A percentile compares a stretch with the other conserved stretches of the same genome.
Evolutionary conservation across 306 rosid genomes (phyloP).

Genomic region (Albizia julibrissin): DNA sequence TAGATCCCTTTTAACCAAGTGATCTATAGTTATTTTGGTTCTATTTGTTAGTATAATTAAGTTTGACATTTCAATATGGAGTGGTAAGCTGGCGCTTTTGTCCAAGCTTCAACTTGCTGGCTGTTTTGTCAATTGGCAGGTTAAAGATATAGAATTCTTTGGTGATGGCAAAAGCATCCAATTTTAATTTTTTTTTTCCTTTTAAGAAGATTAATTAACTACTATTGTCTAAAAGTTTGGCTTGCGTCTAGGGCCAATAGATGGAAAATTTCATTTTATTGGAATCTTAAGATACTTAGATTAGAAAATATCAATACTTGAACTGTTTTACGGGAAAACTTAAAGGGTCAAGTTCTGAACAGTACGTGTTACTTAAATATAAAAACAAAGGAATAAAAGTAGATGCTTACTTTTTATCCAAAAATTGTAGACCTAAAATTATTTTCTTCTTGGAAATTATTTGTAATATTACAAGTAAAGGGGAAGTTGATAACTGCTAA

Average conservation of each 20-base stretch:
- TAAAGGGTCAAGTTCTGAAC: background rate
- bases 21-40: background rate
- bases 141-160: background rate
- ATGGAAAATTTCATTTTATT: background rate
- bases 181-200: background rate
- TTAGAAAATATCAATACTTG: background rate
- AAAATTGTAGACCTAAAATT: background rate
- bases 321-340: background rate
- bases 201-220: background rate
- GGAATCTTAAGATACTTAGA: background rate
- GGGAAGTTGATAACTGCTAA: background rate
- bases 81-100: background rate
- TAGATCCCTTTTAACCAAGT: slow-evolving; percentile 11
- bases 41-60: slow-evolving; percentile 13
- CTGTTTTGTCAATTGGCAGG: slow-evolving; percentile 3
- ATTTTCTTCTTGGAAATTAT: background rate
- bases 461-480: background rate
- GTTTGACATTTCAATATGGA: slow-evolving; percentile 11
- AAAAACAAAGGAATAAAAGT: background rate
- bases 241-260: background rate
- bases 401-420: background rate
- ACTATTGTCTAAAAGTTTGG: background rate
- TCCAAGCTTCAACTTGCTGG: slow-evolving; percentile 17
- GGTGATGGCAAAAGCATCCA: background rate
- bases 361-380: background rate